Base-by-base conservation (phyloP, 305 asterid species). In the Fraxinus sp. region DNA sequence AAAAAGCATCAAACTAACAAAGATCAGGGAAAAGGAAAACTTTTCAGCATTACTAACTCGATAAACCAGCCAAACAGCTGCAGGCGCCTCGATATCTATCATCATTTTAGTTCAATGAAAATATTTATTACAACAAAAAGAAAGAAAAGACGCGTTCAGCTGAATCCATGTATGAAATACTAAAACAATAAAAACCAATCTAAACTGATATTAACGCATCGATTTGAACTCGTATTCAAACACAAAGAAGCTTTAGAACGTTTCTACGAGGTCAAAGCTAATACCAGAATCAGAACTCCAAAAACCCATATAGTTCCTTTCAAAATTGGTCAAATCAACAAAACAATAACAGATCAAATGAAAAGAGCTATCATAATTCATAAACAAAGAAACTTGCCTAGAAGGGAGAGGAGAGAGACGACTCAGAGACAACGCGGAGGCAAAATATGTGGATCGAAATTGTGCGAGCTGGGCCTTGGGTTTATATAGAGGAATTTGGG, bases 341-440 rank as follows among this genome's bases (percentile, higher is more conserved):
- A 20, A 59, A 20, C 14, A 59, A 20, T 28, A 26, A 13, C 37
- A 68, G 75, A 66, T 64, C 5, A 66, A 66, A 66, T 66, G 74
- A 66, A 24, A 66, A 68, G 75, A 68, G 75, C 39, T 28, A 11
- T 68, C 37, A 68, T 68, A 68, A 28, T 66, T 68, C 75, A 68
- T 68, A 68, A 71, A 71, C 37, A 71, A 71, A 32, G 35, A 71
- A 71, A 71, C 76, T 33, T 68, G 75, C 75, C 75, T 68, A 13
- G 36, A 68, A 32, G 43, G 76, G 5, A 33, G 43, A 30, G 24
- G 16, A 32, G 41, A 71, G 76, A 71, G 24, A 64, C 73, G 73
- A 66, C 73, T 66, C 39, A 3, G 24, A 70, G 5, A 70, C 76
- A 70, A 28, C 75, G 41, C 18, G 74, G 30, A 64, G 73, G 9